These are phyloP conservation scores for Mucor indicus DNA, from an alignment of 371 early-diverging fungal species.

Conservation along the genomic window DNA sequence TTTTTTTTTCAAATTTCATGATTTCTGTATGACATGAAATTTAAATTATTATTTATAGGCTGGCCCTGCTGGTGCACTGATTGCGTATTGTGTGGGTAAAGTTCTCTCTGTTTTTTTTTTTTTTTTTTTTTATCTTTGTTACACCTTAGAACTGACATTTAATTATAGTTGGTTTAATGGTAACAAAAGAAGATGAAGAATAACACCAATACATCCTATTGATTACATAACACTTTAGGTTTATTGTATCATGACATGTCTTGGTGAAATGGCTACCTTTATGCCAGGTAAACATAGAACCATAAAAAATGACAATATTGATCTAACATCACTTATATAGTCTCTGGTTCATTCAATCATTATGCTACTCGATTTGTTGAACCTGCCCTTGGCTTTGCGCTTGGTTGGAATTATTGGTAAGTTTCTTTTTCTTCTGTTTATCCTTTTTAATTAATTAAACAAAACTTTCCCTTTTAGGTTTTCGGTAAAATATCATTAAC, in stretches of 20 bases:
- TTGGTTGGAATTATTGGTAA: constrained; percentile 86
- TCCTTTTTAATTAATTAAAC: too few relatives aligned
- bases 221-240: too few relatives aligned
- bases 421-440: constrained; percentile 32
- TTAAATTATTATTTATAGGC: too few relatives aligned
- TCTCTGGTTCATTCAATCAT: constrained; percentile 82
- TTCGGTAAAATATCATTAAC: too few relatives aligned
- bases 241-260: constrained; percentile 74
- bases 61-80: constrained; percentile 52
- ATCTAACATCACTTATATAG: constrained; percentile 13
- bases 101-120: too few relatives aligned
- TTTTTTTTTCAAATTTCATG: too few relatives aligned
- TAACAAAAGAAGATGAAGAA: too few relatives aligned
- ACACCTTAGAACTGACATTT: background rate
- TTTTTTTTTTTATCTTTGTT: background rate
- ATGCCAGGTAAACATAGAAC: constrained; percentile 36
- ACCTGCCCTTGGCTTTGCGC: constrained; percentile 76
- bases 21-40: too few relatives aligned
- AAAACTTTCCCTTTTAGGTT: too few relatives aligned
- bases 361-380: constrained; percentile 85
- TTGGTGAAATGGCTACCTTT: constrained; percentile 85
- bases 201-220: too few relatives aligned
- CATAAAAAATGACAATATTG: background rate
- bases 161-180: constrained; percentile 40
- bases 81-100: constrained; percentile 48